Percentiles rank a stretch among this genome's conserved stretches.
These are phyloP conservation scores for Chimonanthus praecox DNA, from an alignment of 164 flowering plant species.

Conservation along the genomic window DNA sequence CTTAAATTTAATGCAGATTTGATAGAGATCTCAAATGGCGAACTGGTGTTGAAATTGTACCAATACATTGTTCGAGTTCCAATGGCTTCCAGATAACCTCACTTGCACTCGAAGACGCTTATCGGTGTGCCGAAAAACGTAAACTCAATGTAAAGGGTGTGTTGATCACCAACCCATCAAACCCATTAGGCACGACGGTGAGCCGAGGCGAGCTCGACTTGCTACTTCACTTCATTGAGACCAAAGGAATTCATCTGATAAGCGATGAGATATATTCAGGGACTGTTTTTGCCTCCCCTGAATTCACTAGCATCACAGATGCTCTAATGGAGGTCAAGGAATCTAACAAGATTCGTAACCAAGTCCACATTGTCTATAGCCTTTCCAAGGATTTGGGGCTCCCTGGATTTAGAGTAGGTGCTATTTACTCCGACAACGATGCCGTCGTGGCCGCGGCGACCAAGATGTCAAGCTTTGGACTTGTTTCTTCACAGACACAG, in stretches of 20 bases:
- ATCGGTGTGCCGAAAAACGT: slow-evolving; percentile 39
- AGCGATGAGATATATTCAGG: slow-evolving; percentile 93
- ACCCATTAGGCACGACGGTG: slow-evolving; percentile 75
- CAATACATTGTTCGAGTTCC: slow-evolving; percentile 66
- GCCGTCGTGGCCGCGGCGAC: slow-evolving; percentile 63
- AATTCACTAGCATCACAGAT: slow-evolving; percentile 56
- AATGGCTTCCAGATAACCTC: slow-evolving; percentile 57
- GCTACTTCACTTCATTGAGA: slow-evolving; percentile 39
- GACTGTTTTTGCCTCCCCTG: slow-evolving; percentile 56
- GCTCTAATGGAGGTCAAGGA: slow-evolving; percentile 28
- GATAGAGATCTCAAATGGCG: slow-evolving; percentile 95
- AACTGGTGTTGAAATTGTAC: slow-evolving; percentile 77
- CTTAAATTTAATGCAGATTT: slow-evolving; percentile 41
- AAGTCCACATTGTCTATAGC: slow-evolving; percentile 70
- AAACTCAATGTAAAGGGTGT: slow-evolving; percentile 69
- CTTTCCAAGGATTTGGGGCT: slow-evolving; percentile 83
- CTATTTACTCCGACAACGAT: slow-evolving; percentile 61
- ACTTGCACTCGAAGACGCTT: slow-evolving; percentile 63
- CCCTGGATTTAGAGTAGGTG: slow-evolving; percentile 90
- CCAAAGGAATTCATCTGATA: slow-evolving; percentile 58
- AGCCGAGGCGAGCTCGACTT: slow-evolving; percentile 41
- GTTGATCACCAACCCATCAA: slow-evolving; percentile 80
- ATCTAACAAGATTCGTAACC: slow-evolving; percentile 21
- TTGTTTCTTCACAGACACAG: slow-evolving; percentile 79
- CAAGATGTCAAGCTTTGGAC: slow-evolving; percentile 87